Evolutionary conservation across 2,329 filamentous ascomycete species (phyloP).

Genomic region (Penicillium sp.): DNA sequence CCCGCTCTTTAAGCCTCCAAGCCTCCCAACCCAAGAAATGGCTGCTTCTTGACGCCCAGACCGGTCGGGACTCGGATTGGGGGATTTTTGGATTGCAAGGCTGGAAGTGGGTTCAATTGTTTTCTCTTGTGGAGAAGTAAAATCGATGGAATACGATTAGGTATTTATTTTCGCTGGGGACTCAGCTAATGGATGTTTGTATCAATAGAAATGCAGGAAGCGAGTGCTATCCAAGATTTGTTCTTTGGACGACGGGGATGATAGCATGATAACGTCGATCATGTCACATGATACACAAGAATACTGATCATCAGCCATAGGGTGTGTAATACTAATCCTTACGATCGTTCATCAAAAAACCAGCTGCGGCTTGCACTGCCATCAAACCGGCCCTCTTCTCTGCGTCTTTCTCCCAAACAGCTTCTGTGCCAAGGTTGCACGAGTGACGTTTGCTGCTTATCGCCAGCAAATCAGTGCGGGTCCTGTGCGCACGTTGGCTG

Average conservation of each 20-base stretch:
- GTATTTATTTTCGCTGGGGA: too few species aligned
- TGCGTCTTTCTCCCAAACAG: not conserved
- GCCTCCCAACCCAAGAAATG: not conserved
- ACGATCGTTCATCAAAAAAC: too few species aligned
- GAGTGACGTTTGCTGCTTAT: not conserved
- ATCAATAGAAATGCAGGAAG: too few species aligned
- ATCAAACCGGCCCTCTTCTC: not conserved
- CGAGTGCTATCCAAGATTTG: too few species aligned
- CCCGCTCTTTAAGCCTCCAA: not conserved
- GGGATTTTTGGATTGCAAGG: not conserved
- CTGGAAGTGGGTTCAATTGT: not conserved
- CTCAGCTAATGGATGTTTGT: too few species aligned
- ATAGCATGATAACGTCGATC: not conserved
- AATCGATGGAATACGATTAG: too few species aligned
- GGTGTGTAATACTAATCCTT: too few species aligned
- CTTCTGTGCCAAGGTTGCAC: not conserved
- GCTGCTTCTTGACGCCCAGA: not conserved
- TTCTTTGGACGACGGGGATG: not conserved
- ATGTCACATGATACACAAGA: not conserved
- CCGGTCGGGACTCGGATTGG: not conserved
- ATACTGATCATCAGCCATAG: not conserved
- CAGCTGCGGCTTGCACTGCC: not conserved
- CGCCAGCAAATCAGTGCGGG: constrained; percentile 13
- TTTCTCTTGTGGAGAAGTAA: not conserved
- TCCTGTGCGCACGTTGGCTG: constrained; percentile 5